Evolutionary conservation across 768 basidiomycete genomes (phyloP), one percentile per base, ranked within the genome.

Genomic region (Agaricus bisporus): DNA sequence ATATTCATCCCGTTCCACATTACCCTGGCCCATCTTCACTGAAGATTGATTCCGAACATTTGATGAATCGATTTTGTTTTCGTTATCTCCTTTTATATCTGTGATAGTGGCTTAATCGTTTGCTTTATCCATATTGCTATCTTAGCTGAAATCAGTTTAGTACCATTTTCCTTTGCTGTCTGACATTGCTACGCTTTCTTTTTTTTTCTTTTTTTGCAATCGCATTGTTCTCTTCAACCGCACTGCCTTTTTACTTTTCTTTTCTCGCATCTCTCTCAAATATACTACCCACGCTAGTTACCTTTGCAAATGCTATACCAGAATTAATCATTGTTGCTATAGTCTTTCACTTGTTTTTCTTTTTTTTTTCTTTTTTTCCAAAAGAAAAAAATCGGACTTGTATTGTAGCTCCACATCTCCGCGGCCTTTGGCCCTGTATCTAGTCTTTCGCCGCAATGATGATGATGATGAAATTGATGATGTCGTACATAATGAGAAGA

Each of bases 121-220:
- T 18, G 22, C 25, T n/a, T 28, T 52, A 52, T 18, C 37, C 37
- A 54, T 57, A 37, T 41, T 50, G 17, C 43, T 37, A 49, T 47
- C 28, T 38, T 47, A 48, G 43, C 37, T 26, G 20, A 29, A 45
- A 17, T 36, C 32, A 14, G 35, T 18, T 43, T 28, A 42, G n/a
- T 18, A 43, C 50, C 20, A 35, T 41, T n/a, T 41, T 12, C 22
- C 22, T 35, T 14, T 45, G 44, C 44, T 29, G 5, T 45, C 26
- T 28, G 38, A 15, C 38, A 17, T 6, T 6, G 38, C 38, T 39
- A 32, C 42, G 18, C 38, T 18, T 37, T 29, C 18, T 22, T 20
- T 12, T 49, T 12, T 39, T n/a, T 22, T 25, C 32, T 25, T 12
- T 15, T 41, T 26, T 39, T 41, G 39, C 38, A 41, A 41, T 26